phyloP scores from a whole-genome alignment of 1,139 yeast genomes.

The Torulaspora globosa region DNA sequence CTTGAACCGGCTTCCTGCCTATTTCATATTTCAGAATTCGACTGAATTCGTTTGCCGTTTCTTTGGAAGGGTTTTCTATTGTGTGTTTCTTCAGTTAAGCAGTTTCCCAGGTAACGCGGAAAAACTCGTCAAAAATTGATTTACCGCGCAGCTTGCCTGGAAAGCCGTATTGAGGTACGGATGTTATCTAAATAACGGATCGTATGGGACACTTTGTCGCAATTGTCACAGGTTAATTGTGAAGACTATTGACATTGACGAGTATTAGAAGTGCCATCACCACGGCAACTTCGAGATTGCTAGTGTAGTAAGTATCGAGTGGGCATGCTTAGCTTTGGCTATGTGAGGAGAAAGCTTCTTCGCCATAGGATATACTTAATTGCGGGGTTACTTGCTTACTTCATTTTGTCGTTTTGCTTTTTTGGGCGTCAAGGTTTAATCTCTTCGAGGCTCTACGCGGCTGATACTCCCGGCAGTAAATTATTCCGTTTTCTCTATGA shows the following conservation, averaged over 20 bases:
- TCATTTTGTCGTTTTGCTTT: neutral
- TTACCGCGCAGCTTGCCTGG: neutral
- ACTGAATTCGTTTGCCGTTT: too few species aligned
- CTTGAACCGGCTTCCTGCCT: too few species aligned
- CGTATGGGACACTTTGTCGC: too few species aligned
- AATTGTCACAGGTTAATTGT: too few species aligned
- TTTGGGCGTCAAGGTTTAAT: neutral
- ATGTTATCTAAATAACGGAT: too few species aligned
- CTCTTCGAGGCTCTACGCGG: neutral
- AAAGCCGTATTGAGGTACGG: neutral
- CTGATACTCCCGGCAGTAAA: slow-evolving; percentile 1
- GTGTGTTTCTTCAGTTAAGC: neutral
- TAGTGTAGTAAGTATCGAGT: neutral
- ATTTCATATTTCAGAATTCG: too few species aligned
- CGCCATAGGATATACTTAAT: neutral
- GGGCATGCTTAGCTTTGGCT: neutral
- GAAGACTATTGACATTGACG: too few species aligned
- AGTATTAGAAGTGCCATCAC: too few species aligned
- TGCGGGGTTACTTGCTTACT: neutral
- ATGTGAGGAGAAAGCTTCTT: neutral
- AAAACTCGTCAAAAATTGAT: neutral
- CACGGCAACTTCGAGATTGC: neutral
- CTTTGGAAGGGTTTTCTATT: too few species aligned
- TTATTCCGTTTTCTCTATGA: slow-evolving; percentile 11
- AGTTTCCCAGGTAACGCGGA: neutral